Conservation (phyloP, 371 early-diverging fungal genomes). For the Thermomucor indicae-seudaticae region DNA sequence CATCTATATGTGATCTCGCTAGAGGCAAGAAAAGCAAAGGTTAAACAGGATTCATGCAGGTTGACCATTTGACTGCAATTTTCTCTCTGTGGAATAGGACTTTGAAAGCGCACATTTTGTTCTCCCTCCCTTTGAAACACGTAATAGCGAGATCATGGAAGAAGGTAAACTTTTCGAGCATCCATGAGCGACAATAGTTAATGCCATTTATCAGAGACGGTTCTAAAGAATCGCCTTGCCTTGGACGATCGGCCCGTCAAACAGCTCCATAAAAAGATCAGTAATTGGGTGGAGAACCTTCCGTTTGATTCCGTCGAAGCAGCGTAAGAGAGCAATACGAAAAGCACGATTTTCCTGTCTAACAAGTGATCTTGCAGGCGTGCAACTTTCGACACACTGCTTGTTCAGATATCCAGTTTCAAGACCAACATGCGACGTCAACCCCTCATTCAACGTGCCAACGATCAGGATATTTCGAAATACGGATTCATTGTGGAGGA, state of each 20-base stretch:
- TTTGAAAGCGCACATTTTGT: too few relatives aligned
- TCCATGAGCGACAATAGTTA: background rate
- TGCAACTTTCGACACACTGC: slow-evolving; percentile 24
- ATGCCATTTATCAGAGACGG: background rate
- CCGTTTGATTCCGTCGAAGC: slow-evolving; percentile 26
- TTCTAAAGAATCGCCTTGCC: slow-evolving; percentile 31
- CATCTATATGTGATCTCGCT: too few relatives aligned
- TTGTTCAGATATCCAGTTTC: slow-evolving; percentile 31
- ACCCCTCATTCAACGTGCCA: slow-evolving; percentile 41
- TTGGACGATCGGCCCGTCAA: slow-evolving; percentile 38
- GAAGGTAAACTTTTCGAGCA: background rate
- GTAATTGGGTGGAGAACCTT: slow-evolving; percentile 20
- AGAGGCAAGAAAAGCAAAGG: too few relatives aligned
- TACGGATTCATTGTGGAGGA: slow-evolving; percentile 32
- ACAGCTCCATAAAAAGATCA: slow-evolving; percentile 29
- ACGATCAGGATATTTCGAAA: slow-evolving; percentile 37
- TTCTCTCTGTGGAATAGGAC: too few relatives aligned
- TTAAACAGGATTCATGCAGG: too few relatives aligned
- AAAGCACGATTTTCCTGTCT: background rate
- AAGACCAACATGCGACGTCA: slow-evolving; percentile 34
- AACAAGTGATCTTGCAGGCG: slow-evolving; percentile 16
- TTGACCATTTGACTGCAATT: too few relatives aligned
- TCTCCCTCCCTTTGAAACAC: too few relatives aligned
- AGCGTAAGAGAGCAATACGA: slow-evolving; percentile 14
- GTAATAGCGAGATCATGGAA: background rate